Evolutionary conservation across 148 eudicot genomes (phyloP).

Genomic region (Cornus controversa): DNA sequence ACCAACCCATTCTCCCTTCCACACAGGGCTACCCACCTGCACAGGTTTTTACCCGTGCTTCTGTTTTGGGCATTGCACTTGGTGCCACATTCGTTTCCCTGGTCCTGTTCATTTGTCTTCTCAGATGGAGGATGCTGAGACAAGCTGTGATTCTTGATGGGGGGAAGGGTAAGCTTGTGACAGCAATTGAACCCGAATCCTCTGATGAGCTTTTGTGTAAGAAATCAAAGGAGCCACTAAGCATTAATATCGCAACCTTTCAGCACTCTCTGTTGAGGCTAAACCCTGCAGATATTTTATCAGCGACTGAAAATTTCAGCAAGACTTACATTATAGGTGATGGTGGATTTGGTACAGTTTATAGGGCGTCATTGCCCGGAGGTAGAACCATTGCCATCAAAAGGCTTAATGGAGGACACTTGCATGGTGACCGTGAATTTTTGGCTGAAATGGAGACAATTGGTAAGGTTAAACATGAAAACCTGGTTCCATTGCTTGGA

Average conservation of each 20-base stretch:
- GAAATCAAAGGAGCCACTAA: slow-evolving; percentile 76
- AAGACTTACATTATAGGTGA: slow-evolving; percentile 80
- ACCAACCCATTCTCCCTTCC: slow-evolving; percentile 23
- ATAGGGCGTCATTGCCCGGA: slow-evolving; percentile 62
- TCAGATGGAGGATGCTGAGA: slow-evolving; percentile 37
- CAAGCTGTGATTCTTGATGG: slow-evolving; percentile 27
- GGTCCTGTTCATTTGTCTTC: slow-evolving; percentile 35
- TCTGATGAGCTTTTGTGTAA: slow-evolving; percentile 50
- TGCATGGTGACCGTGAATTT: slow-evolving; percentile 77
- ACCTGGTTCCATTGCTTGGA: slow-evolving; percentile 76
- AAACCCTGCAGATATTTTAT: slow-evolving; percentile 61
- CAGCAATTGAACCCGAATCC: slow-evolving; percentile 35
- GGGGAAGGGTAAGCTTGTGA: slow-evolving; percentile 39
- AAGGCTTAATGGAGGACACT: slow-evolving; percentile 70
- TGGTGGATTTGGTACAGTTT: slow-evolving; percentile 93
- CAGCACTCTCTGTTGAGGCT: slow-evolving; percentile 69
- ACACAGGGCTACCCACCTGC: slow-evolving; percentile 19
- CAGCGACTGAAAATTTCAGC: slow-evolving; percentile 91
- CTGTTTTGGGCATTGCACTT: slow-evolving; percentile 50
- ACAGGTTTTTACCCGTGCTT: slow-evolving; percentile 35
- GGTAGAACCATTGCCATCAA: slow-evolving; percentile 77
- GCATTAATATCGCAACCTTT: slow-evolving; percentile 89
- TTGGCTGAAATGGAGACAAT: slow-evolving; percentile 91
- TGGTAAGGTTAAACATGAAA: slow-evolving; percentile 84
- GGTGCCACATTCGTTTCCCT: slow-evolving; percentile 37